Evolutionary conservation across 352 stramenopile species (phyloP).

Genomic region (Pythium guiyangense): DNA sequence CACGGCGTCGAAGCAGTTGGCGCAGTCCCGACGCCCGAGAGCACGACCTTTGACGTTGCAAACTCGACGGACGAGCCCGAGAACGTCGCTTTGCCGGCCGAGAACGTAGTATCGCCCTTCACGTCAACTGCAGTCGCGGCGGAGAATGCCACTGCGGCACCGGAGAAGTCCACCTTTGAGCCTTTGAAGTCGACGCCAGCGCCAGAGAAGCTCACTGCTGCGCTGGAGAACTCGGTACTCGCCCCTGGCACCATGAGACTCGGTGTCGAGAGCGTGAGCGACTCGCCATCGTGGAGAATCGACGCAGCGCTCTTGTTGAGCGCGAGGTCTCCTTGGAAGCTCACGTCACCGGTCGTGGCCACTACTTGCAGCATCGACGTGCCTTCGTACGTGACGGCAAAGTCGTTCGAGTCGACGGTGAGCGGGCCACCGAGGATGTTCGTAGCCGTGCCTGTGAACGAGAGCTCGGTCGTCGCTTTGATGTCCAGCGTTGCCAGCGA

Average conservation of each 20-base stretch:
- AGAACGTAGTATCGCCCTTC: conserved; percentile 4
- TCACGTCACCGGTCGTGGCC: conserved; percentile 20
- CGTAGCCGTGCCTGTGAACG: conserved; percentile 21
- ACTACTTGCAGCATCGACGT: conserved; percentile 16
- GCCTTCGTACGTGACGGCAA: conserved; percentile 15
- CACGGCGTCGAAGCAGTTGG: conserved; percentile 2
- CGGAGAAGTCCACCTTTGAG: conserved; percentile 9
- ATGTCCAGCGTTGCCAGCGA: conserved; percentile 29
- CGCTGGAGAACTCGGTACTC: conserved; percentile 4
- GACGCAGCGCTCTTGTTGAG: conserved; percentile 15
- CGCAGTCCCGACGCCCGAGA: conserved; percentile 6
- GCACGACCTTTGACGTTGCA: conserved; percentile 7
- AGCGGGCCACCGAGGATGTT: conserved; percentile 25
- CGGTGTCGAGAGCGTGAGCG: conserved; percentile 24
- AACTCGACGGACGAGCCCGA: conserved; percentile 10
- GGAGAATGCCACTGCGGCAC: conserved; percentile 9
- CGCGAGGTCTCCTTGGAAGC: conserved; percentile 19
- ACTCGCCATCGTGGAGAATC: conserved; percentile 27
- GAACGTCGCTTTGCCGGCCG: conserved; percentile 4
- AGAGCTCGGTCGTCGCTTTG: conserved; percentile 20
- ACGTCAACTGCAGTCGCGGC: conserved; percentile 7
- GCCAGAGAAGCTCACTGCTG: conserved; percentile 5
- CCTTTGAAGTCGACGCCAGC: conserved; percentile 1
- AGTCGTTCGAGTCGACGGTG: conserved; percentile 21
- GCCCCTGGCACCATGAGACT: conserved; percentile 14